Conservation (phyloP, 305 asterid genomes). For the Ilex paraguariensis region DNA sequence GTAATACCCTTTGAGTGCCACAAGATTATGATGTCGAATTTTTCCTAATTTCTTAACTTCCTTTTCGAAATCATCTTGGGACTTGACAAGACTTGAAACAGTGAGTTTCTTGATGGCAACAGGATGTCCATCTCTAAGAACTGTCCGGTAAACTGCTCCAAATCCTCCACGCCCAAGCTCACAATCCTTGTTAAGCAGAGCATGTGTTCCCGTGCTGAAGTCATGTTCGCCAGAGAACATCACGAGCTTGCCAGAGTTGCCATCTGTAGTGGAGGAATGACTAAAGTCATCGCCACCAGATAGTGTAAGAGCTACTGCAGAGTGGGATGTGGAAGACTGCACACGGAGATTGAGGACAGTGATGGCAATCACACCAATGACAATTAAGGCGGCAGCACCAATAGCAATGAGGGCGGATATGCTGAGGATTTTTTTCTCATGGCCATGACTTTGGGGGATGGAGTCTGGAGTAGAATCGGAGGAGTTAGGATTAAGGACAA, state of each 20-base stretch:
- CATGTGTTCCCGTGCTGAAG: constrained; percentile 34
- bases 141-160: constrained; percentile 37
- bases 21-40: constrained; percentile 27
- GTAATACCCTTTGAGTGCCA: constrained; percentile 34
- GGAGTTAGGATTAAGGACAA: constrained; percentile 6
- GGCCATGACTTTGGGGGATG: background rate
- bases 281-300: constrained; percentile 34
- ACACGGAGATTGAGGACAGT: constrained; percentile 4
- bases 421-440: background rate
- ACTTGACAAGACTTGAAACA: constrained; percentile 34
- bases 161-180: constrained; percentile 44
- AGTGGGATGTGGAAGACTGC: background rate
- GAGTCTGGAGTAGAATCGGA: background rate
- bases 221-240: constrained; percentile 37
- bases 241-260: constrained; percentile 38
- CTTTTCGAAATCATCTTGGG: constrained; percentile 30
- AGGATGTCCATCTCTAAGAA: constrained; percentile 26
- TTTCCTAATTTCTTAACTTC: constrained; percentile 35
- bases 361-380: constrained; percentile 6
- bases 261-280: constrained; percentile 27
- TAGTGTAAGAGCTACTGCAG: constrained; percentile 12
- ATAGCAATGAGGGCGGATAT: constrained; percentile 1
- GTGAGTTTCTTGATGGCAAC: constrained; percentile 41
- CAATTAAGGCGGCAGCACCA: constrained; percentile 3
- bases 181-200: constrained; percentile 38